Conservation (phyloP, 78 protist genomes). For the Mantamonas sphyraenae region DNA sequence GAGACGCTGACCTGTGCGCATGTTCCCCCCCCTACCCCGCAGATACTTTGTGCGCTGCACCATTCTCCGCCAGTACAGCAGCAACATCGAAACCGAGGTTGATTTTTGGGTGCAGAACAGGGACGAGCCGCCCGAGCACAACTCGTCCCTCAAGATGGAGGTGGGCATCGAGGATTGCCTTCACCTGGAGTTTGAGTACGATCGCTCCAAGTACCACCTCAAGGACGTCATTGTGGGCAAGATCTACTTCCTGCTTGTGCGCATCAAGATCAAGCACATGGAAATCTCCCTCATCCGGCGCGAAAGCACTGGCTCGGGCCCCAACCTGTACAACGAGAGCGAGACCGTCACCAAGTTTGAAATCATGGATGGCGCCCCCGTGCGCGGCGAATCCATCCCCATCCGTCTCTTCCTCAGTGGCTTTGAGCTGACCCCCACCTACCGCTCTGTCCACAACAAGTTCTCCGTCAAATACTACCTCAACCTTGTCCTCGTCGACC, state of each 20-base stretch:
- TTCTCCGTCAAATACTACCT: slow-evolving; percentile 80
- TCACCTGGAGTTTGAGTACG: slow-evolving; percentile 97
- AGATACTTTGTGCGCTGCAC: slow-evolving; percentile 78
- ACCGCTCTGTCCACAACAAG: slow-evolving; percentile 71
- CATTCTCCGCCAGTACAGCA: slow-evolving; percentile 37
- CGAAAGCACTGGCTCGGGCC: slow-evolving; percentile 76
- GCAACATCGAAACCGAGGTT: slow-evolving; percentile 54
- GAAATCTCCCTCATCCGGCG: slow-evolving; percentile 82
- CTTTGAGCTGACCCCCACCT: slow-evolving; percentile 90
- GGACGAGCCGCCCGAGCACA: slow-evolving; percentile 48
- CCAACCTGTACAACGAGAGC: slow-evolving; percentile 38
- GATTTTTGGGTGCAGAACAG: slow-evolving; percentile 80
- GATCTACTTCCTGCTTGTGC: slow-evolving; percentile 76
- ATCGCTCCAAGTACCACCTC: slow-evolving; percentile 74
- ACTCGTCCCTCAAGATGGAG: slow-evolving; percentile 85
- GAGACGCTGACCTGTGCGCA: no score
- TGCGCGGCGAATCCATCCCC: slow-evolving; percentile 86
- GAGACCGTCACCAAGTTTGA: slow-evolving; percentile 92
- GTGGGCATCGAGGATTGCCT: slow-evolving; percentile 90
- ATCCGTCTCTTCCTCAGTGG: slow-evolving; percentile 88
- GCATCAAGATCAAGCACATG: slow-evolving; percentile 81
- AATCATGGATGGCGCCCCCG: slow-evolving; percentile 98
- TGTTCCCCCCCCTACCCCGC: no score
- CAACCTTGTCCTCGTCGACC: slow-evolving; percentile 62
- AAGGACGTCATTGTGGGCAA: slow-evolving; percentile 88